Base-by-base conservation (phyloP, 495 filamentous ascomycete genomes). In the Tuber calosporum region DNA sequence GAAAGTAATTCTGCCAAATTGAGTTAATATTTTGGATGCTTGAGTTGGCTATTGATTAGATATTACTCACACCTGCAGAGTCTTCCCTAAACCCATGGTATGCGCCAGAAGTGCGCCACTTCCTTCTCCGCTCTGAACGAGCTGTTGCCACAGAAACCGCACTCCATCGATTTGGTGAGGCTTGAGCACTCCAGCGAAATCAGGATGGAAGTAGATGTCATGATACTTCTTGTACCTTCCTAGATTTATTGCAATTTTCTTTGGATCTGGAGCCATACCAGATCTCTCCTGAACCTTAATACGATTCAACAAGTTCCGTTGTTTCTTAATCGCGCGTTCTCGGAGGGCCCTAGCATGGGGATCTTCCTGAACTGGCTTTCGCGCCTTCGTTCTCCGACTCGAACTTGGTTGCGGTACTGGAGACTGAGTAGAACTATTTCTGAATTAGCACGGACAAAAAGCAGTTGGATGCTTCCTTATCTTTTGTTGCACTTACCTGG, bases 21-120 rank as follows among this genome's bases (percentile, higher is more conserved):
- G 22, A 48, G 62, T 79, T 75, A 72, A 62, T 30, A 62, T 30
- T 34, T 34, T 34, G 13, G 34, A 62, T 62, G 13, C 11, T 30
- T 34, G 13, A 62, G 53, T 30, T 62, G 4, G 15, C 17, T 30
- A 17, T 58, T 58, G 53, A 41, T 34, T n/a, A 9, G 58, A 36
- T 58, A 30, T n/a, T 37, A 88, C 87, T 83, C 82, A 87, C 84
- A 90, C 85, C 80, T 97, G 94, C 88, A 97, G 91, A 0, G 94
- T 97, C 82, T 98, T 98, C 20, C 94, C 94, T 22, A 98, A 82
- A 2, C 94, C 94, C 94, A 97, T 97, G 1, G 92, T 92, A 81
- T 97, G 94, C 2, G 94, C 92, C 40, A 98, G 86, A 4, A 97
- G 84, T 78, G 92, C 96, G 8, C 94, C 94, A 80, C 91, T 88